phyloP scores from a whole-genome alignment of 352 stramenopile species.

The Pythium grandisporangium region DNA sequence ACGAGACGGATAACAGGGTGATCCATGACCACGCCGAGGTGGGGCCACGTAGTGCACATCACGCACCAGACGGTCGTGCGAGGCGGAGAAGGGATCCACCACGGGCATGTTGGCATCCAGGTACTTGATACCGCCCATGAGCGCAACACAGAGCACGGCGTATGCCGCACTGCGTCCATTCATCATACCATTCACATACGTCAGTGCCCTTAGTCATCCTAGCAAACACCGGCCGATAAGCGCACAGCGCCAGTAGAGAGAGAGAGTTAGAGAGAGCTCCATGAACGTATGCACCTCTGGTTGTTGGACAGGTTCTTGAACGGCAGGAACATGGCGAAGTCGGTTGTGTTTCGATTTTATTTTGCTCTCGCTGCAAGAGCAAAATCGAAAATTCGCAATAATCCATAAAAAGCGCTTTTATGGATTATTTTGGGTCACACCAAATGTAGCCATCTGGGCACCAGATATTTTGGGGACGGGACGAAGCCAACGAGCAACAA shows the following conservation, averaged over 20 bases:
- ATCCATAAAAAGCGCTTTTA: not conserved
- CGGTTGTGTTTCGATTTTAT: not conserved
- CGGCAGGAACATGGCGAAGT: conserved; percentile 36
- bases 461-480: too few relatives aligned
- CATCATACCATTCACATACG: not conserved
- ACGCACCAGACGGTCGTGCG: conserved; percentile 35
- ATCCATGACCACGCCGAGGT: too few relatives aligned
- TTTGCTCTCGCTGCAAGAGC: not conserved
- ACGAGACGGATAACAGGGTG: too few relatives aligned
- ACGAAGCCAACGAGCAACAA: too few relatives aligned
- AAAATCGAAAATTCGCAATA: not conserved
- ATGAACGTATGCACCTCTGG: conserved; percentile 46
- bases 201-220: not conserved
- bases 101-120: conserved; percentile 54
- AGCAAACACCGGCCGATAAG: not conserved
- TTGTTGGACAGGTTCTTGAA: conserved; percentile 52
- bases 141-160: conserved; percentile 42
- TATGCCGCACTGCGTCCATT: conserved; percentile 53
- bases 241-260: not conserved
- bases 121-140: conserved; percentile 61
- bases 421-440: not conserved
- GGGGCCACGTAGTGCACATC: not conserved
- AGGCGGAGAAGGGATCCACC: conserved; percentile 18
- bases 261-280: too few relatives aligned
- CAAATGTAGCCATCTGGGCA: not conserved